phyloP scores from a whole-genome alignment of 2,329 filamentous ascomycete genomes.

The Fusarium illudens region DNA sequence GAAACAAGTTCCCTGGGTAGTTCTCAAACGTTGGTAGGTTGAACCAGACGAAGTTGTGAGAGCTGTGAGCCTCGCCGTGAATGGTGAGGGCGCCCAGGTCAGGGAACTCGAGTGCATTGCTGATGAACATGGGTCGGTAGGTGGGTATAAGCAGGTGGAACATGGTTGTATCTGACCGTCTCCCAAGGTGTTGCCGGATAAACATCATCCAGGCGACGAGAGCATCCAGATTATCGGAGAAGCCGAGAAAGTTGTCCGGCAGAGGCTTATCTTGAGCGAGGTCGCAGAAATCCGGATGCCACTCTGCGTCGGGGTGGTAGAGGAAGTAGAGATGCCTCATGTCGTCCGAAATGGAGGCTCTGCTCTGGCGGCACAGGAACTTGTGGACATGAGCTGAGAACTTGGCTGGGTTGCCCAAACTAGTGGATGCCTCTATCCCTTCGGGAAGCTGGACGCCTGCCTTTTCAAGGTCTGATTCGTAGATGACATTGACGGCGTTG shows the following conservation, averaged over 20 bases:
- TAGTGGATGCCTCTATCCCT: conserved; percentile 19
- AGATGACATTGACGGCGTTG: conserved; percentile 18
- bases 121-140: conserved; percentile 26
- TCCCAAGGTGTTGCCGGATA: conserved; percentile 24
- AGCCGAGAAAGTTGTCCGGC: conserved; percentile 25
- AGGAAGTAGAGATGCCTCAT: conserved; percentile 23
- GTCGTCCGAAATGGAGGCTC: conserved; percentile 18
- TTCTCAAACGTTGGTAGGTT: conserved; percentile 19
- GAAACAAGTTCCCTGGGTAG: conserved; percentile 16
- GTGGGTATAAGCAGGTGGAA: conserved; percentile 28
- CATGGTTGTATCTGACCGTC: conserved; percentile 24
- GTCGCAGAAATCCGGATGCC: conserved; percentile 27
- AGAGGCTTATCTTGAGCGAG: conserved; percentile 25
- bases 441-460: conserved; percentile 23
- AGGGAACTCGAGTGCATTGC: conserved; percentile 24
- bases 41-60: conserved; percentile 27
- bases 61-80: conserved; percentile 26
- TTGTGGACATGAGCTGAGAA: conserved; percentile 24
- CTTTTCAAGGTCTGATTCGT: conserved; percentile 24
- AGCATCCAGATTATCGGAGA: conserved; percentile 28
- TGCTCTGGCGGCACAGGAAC: conserved; percentile 21
- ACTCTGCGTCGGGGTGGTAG: conserved; percentile 25
- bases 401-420: conserved; percentile 17
- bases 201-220: conserved; percentile 24
- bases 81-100: conserved; percentile 23